Evolutionary conservation across 225 moss, liverwort and hornwort genomes (phyloP).

Genomic region (Pseudoscleropodium purum): DNA sequence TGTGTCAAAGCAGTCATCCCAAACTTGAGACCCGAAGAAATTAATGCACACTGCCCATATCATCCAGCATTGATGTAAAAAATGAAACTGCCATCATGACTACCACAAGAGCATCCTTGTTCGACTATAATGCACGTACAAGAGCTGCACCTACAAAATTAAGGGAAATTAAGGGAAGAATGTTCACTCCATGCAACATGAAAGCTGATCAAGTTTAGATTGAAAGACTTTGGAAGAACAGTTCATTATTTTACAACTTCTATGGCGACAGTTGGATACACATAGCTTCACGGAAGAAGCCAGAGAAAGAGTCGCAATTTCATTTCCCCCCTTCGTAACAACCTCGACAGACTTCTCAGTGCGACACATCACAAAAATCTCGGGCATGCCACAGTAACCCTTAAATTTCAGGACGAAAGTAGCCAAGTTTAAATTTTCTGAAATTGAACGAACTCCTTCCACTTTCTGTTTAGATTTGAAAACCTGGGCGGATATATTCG

Average conservation of each 20-base stretch:
- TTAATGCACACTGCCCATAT: neutral
- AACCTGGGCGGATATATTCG: neutral
- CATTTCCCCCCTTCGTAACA: slow-evolving; percentile 36
- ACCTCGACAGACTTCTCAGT: slow-evolving; percentile 25
- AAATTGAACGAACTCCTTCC: neutral
- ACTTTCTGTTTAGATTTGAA: neutral
- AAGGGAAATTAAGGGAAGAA: neutral
- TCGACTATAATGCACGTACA: neutral
- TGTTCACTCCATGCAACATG: neutral
- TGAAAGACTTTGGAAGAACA: neutral
- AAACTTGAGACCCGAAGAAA: neutral
- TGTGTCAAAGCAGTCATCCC: slow-evolving; percentile 2
- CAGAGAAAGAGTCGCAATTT: slow-evolving; percentile 64
- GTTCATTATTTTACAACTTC: neutral
- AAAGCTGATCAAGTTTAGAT: neutral
- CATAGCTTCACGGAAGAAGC: slow-evolving; percentile 52
- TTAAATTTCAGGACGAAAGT: neutral
- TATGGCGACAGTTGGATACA: neutral
- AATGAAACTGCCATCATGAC: neutral
- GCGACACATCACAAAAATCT: slow-evolving; percentile 60
- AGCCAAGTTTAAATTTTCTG: neutral
- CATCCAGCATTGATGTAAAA: neutral
- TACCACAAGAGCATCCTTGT: neutral
- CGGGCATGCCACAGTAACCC: slow-evolving; percentile 35
- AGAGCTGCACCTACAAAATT: neutral